Evolutionary conservation across 805 yeast species (phyloP).

Genomic region (Blastobotrys peoriensis): DNA sequence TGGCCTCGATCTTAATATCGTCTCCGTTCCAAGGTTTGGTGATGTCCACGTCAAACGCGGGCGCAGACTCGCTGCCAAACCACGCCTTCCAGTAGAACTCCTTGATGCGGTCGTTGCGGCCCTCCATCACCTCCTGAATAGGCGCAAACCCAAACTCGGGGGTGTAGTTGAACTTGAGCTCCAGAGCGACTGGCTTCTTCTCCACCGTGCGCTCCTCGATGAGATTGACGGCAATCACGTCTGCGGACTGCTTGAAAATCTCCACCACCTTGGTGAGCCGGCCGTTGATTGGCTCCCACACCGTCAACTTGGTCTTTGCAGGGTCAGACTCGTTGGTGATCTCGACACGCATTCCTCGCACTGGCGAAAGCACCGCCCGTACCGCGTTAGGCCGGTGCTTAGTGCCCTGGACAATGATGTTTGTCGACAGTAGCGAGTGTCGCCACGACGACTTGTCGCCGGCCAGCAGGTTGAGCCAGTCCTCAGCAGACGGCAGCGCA

Average conservation of each 20-base stretch:
- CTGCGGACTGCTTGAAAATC: conserved; percentile 45
- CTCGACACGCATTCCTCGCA: conserved; percentile 55
- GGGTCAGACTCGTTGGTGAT: conserved; percentile 48
- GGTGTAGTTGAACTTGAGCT: conserved; percentile 70
- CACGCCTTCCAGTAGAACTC: conserved; percentile 96
- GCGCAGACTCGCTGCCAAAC: conserved; percentile 57
- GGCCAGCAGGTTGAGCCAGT: conserved; percentile 79
- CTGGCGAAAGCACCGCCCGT: conserved; percentile 74
- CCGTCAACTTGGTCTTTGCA: conserved; percentile 53
- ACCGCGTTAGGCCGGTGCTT: conserved; percentile 76
- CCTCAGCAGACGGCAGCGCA: conserved; percentile 35
- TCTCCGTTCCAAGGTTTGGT: conserved; percentile 66
- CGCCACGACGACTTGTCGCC: conserved; percentile 82
- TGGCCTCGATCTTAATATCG: conserved; percentile 58
- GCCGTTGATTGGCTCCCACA: conserved; percentile 70
- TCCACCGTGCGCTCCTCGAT: conserved; percentile 87
- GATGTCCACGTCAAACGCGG: conserved; percentile 58
- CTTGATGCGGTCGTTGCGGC: conserved; percentile 89
- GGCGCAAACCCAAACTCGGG: conserved; percentile 95
- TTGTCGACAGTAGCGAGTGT: conserved; percentile 76
- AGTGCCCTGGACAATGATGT: conserved; percentile 77
- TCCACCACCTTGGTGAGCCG: conserved; percentile 48
- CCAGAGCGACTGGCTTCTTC: conserved; percentile 64
- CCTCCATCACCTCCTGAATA: conserved; percentile 80
- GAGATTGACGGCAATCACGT: conserved; percentile 61